Percentiles rank a stretch among this genome's conserved stretches.
These are phyloP conservation scores for Vanrija pseudolonga DNA, from an alignment of 1,284 basidiomycete genomes.

Conservation along the genomic window DNA sequence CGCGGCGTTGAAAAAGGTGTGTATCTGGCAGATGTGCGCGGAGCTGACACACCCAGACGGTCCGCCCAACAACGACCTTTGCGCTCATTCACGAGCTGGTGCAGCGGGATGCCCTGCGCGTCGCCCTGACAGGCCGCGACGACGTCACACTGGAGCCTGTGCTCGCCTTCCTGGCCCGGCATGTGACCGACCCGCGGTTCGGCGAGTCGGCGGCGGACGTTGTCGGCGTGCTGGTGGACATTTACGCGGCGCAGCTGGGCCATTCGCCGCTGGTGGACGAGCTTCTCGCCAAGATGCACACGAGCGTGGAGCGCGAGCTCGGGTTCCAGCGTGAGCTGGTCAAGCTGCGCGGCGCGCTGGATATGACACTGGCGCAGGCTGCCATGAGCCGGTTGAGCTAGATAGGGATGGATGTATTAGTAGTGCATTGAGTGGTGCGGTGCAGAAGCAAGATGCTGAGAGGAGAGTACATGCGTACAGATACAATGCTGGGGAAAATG, in stretches of 20 bases:
- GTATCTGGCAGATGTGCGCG: constrained; percentile 11
- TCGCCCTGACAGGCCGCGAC: constrained; percentile 84
- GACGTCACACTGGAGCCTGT: constrained; percentile 92
- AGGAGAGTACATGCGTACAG: too few relatives aligned
- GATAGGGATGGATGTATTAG: background rate
- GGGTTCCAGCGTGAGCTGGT: constrained; percentile 85
- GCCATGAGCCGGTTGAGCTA: constrained; percentile 17
- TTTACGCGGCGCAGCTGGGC: constrained; percentile 85
- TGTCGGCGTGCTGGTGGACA: constrained; percentile 77
- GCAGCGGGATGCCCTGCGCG: constrained; percentile 81
- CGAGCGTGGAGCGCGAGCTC: constrained; percentile 79
- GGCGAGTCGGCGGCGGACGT: constrained; percentile 83
- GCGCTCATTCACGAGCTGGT: constrained; percentile 90
- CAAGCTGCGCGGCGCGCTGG: constrained; percentile 79
- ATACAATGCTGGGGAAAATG: background rate
- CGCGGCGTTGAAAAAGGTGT: constrained; percentile 76
- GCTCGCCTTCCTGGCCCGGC: constrained; percentile 74
- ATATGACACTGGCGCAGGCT: constrained; percentile 77
- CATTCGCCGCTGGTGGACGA: constrained; percentile 91
- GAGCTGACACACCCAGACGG: constrained; percentile 36
- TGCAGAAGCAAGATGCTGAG: too few relatives aligned
- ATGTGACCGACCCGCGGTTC: constrained; percentile 86
- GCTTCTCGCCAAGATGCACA: constrained; percentile 75
- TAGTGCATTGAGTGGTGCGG: background rate
- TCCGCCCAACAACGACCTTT: constrained; percentile 80